Evolutionary conservation across 805 yeast genomes (phyloP), one percentile per base, ranked within the genome.

Genomic region (Blastobotrys attinorum): DNA sequence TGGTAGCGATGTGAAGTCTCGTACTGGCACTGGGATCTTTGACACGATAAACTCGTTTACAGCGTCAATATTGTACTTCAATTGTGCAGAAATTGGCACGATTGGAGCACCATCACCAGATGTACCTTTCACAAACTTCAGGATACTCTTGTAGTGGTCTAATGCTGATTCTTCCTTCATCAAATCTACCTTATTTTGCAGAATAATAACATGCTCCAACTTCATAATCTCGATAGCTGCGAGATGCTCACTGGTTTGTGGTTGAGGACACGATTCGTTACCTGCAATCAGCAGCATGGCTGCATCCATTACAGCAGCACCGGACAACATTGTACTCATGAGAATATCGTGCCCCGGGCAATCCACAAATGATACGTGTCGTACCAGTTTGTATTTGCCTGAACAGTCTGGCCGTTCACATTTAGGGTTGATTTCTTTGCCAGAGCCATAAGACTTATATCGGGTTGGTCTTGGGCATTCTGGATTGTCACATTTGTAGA

Each of bases 221-320:
- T 90, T 90, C 99, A 92, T 92, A 66, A 94, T 92, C 73, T 92
- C 98, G 60, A 92, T 92, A 51, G 99, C 99, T 41, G 99, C 99
- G 70, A 92, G 77, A 74, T 92, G 99, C 72, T 92, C 99, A 11
- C 95, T 83, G 15, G 99, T 92, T 73, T 92, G 99, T 36, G 99
- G 99, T 73, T 92, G 99, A 49, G 99, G 99, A 74, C 99, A 92
- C 44, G 95, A 79, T 75, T 92, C 99, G 65, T 92, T 92, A 69
- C 97, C 98, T 22, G 98, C 99, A 63, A 92, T 82, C 53, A 92
- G 76, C 61, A 92, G 73, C 49, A 92, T 73, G 2, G 99, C 99
- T 45, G 99, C 99, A 69, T 92, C 99, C 99, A 92, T 92, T 53
- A 92, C 99, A 15, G 99, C 99, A 31, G 99, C 99, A 64, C 99